phyloP scores from a whole-genome alignment of 1,139 yeast species.

The Arxiozyma heterogenica region DNA sequence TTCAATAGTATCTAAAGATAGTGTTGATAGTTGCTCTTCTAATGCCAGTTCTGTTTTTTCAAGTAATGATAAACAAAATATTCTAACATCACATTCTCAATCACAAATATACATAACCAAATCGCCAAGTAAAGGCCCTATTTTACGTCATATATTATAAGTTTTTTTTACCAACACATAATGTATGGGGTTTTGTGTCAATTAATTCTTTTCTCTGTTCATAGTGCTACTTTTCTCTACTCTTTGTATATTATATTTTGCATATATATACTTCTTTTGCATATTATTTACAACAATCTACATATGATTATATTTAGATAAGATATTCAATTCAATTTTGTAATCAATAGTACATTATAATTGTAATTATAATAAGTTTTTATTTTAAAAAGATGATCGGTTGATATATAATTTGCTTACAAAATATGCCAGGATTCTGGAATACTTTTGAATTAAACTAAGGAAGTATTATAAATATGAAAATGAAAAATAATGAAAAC shows the following conservation, averaged over 20 bases:
- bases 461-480: neutral
- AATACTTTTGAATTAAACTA: neutral
- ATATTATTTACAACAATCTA: neutral
- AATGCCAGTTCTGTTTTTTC: slow-evolving; percentile 1
- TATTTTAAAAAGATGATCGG: neutral
- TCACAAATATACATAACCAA: neutral
- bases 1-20: slow-evolving; percentile 1
- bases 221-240: neutral
- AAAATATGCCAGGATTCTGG: neutral
- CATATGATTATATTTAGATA: neutral
- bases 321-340: neutral
- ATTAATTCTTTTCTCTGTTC: neutral
- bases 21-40: neutral
- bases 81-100: neutral
- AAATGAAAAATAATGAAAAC: neutral
- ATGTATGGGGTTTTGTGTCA: neutral
- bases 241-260: neutral
- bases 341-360: neutral
- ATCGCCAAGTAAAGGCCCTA: neutral
- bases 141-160: too few relatives aligned
- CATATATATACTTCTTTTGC: neutral
- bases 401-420: slow-evolving; percentile 1
- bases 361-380: neutral
- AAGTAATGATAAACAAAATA: neutral
- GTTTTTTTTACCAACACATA: too few relatives aligned